phyloP scores from a whole-genome alignment of 2,329 filamentous ascomycete genomes.

The Trichoderma aggressivum region DNA sequence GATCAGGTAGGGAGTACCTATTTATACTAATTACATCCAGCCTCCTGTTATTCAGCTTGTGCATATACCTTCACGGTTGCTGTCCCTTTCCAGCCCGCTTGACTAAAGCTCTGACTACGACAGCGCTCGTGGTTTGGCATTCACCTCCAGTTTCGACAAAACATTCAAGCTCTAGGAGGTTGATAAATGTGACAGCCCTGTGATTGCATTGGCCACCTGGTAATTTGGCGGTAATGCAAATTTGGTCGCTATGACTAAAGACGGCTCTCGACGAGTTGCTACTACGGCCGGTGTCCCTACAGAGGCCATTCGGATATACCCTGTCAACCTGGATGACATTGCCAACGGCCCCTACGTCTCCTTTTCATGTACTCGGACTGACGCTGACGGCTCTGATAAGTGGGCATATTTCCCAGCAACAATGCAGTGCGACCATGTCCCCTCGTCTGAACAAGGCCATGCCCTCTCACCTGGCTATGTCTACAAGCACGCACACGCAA shows the following conservation, averaged over 20 bases:
- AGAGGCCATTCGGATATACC: slow-evolving; percentile 57
- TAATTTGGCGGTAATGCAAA: slow-evolving; percentile 57
- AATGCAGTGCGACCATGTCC: slow-evolving; percentile 59
- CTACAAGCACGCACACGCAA: neutral
- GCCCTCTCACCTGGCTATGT: neutral
- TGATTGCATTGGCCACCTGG: slow-evolving; percentile 49
- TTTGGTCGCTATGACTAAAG: slow-evolving; percentile 55
- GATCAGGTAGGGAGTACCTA: neutral
- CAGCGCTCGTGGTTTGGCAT: slow-evolving; percentile 42
- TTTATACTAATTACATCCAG: neutral
- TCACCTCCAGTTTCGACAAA: slow-evolving; percentile 59
- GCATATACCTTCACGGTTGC: neutral
- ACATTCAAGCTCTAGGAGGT: slow-evolving; percentile 59
- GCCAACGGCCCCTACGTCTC: slow-evolving; percentile 35
- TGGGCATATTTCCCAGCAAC: slow-evolving; percentile 64
- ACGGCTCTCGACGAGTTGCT: slow-evolving; percentile 49
- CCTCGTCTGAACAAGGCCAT: too few species aligned
- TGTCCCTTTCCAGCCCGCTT: neutral
- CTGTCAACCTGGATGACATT: slow-evolving; percentile 37
- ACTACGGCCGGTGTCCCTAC: slow-evolving; percentile 55
- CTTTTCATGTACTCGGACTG: slow-evolving; percentile 41
- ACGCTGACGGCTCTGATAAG: slow-evolving; percentile 38
- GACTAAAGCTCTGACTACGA: slow-evolving; percentile 50
- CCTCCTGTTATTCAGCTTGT: neutral
- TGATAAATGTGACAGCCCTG: slow-evolving; percentile 35